Conservation (phyloP, 192 early-diverging fungal genomes). For the Coemansia reversa region DNA sequence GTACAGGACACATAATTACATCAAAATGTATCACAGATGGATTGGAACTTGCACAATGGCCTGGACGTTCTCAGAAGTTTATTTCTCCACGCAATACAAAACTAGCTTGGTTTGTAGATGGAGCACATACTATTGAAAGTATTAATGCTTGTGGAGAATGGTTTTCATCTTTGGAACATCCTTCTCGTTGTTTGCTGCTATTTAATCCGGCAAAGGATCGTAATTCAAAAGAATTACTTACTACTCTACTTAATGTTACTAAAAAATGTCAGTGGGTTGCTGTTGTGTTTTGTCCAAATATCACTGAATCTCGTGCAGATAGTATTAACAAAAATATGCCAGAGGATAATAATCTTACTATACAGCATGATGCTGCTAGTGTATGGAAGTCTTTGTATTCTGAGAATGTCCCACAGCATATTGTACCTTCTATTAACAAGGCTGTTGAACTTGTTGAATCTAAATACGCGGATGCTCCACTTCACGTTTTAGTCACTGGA, state of each 20-base stretch:
- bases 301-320: slow-evolving; percentile 60
- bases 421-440: slow-evolving; percentile 63
- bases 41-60: slow-evolving; percentile 70
- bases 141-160: slow-evolving; percentile 61
- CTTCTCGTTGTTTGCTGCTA: slow-evolving; percentile 62
- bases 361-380: slow-evolving; percentile 62
- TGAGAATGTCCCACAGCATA: too few species aligned
- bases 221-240: slow-evolving; percentile 63
- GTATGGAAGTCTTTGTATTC: slow-evolving; percentile 49
- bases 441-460: slow-evolving; percentile 61
- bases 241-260: slow-evolving; percentile 55
- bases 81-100: slow-evolving; percentile 45
- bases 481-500: slow-evolving; percentile 83
- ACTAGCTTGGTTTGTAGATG: slow-evolving; percentile 83
- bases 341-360: slow-evolving; percentile 58
- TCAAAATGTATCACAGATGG: slow-evolving; percentile 48
- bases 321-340: slow-evolving; percentile 69
- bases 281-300: slow-evolving; percentile 84
- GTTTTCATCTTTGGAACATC: slow-evolving; percentile 39
- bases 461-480: slow-evolving; percentile 9
- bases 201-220: slow-evolving; percentile 89
- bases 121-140: slow-evolving; percentile 93
- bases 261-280: slow-evolving; percentile 29
- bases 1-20: slow-evolving; percentile 2
- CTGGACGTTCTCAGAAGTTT: slow-evolving; percentile 85